These are phyloP conservation scores for Scedosporium boydii DNA, from an alignment of 2,329 filamentous ascomycete species.

Conservation along the genomic window DNA sequence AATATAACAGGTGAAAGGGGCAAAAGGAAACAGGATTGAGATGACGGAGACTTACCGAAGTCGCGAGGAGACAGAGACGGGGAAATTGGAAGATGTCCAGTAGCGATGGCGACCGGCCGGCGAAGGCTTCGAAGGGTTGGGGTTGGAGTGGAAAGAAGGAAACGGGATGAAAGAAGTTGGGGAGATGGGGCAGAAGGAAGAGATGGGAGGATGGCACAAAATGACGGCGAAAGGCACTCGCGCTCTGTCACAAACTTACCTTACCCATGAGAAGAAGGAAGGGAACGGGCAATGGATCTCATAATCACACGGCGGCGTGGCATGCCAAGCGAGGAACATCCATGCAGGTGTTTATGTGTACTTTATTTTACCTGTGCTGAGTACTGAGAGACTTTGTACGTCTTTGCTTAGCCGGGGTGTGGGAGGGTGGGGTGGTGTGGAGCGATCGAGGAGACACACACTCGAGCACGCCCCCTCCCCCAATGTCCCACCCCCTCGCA, in stretches of 20 bases:
- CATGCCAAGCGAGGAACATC: conserved; percentile 8
- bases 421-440: conserved; percentile 4
- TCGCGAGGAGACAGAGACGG: not conserved
- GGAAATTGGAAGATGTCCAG: not conserved
- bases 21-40: not conserved
- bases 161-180: conserved; percentile 4
- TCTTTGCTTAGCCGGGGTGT: conserved; percentile 3
- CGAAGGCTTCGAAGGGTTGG: not conserved
- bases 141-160: not conserved
- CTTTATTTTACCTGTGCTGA: conserved; percentile 8
- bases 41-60: conserved; percentile 3
- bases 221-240: conserved; percentile 7
- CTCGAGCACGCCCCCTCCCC: not conserved
- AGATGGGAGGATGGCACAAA: conserved; percentile 8
- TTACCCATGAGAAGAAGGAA: conserved; percentile 12
- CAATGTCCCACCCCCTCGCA: not conserved
- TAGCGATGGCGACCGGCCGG: conserved; percentile 1
- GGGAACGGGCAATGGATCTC: conserved; percentile 10
- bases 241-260: conserved; percentile 14
- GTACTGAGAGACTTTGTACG: not conserved
- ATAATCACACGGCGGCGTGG: conserved; percentile 5
- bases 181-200: conserved; percentile 8
- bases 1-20: conserved; percentile 5
- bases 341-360: conserved; percentile 5
- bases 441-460: not conserved